Conservation (phyloP, 768 basidiomycete genomes). For the Lentinula lateritia region DNA sequence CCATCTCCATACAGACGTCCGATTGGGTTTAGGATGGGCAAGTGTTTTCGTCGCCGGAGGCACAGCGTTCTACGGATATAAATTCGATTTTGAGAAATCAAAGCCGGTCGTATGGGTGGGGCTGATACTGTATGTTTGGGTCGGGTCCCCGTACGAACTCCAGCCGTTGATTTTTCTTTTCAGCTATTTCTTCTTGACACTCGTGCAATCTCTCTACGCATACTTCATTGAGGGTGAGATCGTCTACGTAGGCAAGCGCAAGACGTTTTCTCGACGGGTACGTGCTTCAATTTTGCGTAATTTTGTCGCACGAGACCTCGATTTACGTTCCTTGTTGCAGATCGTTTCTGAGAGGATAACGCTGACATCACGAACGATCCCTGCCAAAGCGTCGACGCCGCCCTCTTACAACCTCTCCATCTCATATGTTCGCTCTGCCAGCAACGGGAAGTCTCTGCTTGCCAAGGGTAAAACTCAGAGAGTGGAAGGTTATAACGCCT, state of each 20-base stretch:
- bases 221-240: slow-evolving; percentile 81
- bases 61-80: slow-evolving; percentile 82
- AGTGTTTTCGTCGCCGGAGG: slow-evolving; percentile 77
- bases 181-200: slow-evolving; percentile 74
- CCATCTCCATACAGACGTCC: slow-evolving; percentile 83
- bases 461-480: slow-evolving; percentile 59
- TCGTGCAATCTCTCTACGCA: slow-evolving; percentile 73
- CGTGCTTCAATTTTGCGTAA: slow-evolving; percentile 18
- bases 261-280: slow-evolving; percentile 84
- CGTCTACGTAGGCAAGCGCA: slow-evolving; percentile 86
- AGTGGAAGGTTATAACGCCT: slow-evolving; percentile 55
- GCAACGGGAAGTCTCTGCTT: slow-evolving; percentile 81
- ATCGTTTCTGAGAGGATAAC: slow-evolving; percentile 90
- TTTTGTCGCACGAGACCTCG: not conserved
- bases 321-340: slow-evolving; percentile 28
- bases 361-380: slow-evolving; percentile 62
- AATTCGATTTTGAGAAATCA: slow-evolving; percentile 83
- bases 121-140: slow-evolving; percentile 59
- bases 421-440: slow-evolving; percentile 73
- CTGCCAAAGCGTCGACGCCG: slow-evolving; percentile 45
- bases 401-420: slow-evolving; percentile 66
- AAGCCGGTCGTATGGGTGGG: slow-evolving; percentile 79
- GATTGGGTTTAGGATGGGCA: slow-evolving; percentile 82
- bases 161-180: slow-evolving; percentile 4
- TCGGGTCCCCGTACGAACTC: slow-evolving; percentile 1